phyloP scores from a whole-genome alignment of 371 early-diverging fungal genomes.

The Rhizopus microsporus region DNA sequence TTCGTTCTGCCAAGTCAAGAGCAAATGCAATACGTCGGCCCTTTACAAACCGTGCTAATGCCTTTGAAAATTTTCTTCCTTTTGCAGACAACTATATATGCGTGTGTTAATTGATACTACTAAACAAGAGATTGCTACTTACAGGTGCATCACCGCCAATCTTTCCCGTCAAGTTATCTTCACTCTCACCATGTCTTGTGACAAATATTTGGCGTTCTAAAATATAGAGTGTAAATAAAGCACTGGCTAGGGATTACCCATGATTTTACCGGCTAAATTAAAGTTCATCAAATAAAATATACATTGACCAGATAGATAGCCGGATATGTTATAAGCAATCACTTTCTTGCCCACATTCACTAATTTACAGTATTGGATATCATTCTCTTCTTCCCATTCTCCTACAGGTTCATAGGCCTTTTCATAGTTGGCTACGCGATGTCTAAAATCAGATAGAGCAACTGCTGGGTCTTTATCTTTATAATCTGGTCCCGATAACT shows the following conservation, averaged over 20 bases:
- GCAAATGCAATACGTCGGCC: conserved; percentile 44
- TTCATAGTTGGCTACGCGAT: conserved; percentile 81
- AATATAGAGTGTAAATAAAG: conserved; percentile 14
- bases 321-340: conserved; percentile 78
- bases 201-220: conserved; percentile 77
- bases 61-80: conserved; percentile 66
- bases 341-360: conserved; percentile 86
- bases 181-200: conserved; percentile 81
- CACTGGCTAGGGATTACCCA: background rate
- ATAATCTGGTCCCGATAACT: conserved; percentile 85
- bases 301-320: conserved; percentile 79
- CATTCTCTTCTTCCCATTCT: conserved; percentile 73
- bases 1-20: conserved; percentile 32
- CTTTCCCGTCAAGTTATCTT: conserved; percentile 55
- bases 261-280: conserved; percentile 49
- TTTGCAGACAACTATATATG: conserved; percentile 47
- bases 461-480: conserved; percentile 62
- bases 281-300: conserved; percentile 89
- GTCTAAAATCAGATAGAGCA: conserved; percentile 76
- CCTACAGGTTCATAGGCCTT: conserved; percentile 76
- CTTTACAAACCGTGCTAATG: conserved; percentile 68
- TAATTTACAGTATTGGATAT: conserved; percentile 79
- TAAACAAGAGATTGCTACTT: conserved; percentile 18
- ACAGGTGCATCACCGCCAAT: conserved; percentile 83
- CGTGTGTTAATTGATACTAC: background rate